phyloP scores from a whole-genome alignment of 805 yeast species.

The Ogataea philodendri region DNA sequence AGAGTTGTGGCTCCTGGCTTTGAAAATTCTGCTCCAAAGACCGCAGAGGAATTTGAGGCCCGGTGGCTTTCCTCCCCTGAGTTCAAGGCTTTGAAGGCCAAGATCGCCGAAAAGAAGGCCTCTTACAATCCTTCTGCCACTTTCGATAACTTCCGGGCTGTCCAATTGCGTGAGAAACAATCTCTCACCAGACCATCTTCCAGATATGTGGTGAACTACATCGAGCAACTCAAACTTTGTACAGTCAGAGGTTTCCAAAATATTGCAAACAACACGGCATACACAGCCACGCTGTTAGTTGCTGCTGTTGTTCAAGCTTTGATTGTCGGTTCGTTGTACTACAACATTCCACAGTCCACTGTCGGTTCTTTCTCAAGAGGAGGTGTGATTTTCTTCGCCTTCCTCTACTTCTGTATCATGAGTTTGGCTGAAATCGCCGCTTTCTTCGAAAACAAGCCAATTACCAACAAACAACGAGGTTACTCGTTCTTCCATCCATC shows the following conservation, averaged over 20 bases:
- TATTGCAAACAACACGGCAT: conserved; percentile 55
- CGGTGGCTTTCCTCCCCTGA: conserved; percentile 60
- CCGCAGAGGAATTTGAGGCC: conserved; percentile 57
- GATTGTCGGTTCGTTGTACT: conserved; percentile 60
- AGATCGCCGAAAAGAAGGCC: conserved; percentile 37
- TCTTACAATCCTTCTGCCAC: conserved; percentile 34
- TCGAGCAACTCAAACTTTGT: conserved; percentile 51
- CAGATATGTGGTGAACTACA: conserved; percentile 40
- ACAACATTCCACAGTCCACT: conserved; percentile 48
- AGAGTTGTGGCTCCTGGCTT: conserved; percentile 47
- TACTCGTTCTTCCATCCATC: conserved; percentile 63
- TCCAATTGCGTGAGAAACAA: conserved; percentile 37
- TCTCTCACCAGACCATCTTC: conserved; percentile 40
- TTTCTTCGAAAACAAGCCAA: conserved; percentile 59
- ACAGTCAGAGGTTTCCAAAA: conserved; percentile 53
- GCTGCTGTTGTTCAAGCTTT: conserved; percentile 58
- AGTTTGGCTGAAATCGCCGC: conserved; percentile 61
- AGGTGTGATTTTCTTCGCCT: conserved; percentile 60
- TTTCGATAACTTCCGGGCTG: conserved; percentile 30
- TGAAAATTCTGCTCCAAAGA: conserved; percentile 51
- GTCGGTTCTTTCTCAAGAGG: conserved; percentile 60
- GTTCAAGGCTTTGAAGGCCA: conserved; percentile 37
- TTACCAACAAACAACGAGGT: conserved; percentile 61
- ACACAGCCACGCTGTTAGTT: conserved; percentile 46
- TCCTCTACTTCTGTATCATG: conserved; percentile 58